phyloP scores from a whole-genome alignment of 306 rosid species.

The Arachis stenosperma region DNA sequence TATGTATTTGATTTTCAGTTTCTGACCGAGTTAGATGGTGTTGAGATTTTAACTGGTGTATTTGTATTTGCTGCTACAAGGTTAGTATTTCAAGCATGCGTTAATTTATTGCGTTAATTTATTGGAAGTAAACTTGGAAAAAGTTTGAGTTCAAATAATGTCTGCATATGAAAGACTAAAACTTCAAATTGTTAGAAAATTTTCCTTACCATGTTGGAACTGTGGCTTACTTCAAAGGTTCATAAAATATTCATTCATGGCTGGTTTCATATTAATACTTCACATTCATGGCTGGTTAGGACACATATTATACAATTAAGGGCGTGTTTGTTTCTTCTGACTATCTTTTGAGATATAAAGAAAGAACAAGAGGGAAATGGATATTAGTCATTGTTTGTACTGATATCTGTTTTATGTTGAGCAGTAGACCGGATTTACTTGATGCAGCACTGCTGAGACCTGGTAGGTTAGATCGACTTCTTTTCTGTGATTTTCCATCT shows the following conservation, averaged over 20 bases:
- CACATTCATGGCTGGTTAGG: not conserved
- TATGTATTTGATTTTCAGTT: slow-evolving; percentile 67
- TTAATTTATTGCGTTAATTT: slow-evolving; percentile 27
- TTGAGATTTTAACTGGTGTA: slow-evolving; percentile 91
- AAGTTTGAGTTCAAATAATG: not conserved
- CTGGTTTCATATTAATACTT: too few species aligned
- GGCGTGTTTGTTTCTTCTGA: slow-evolving; percentile 19
- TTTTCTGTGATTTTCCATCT: slow-evolving; percentile 92
- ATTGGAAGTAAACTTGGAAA: slow-evolving; percentile 24
- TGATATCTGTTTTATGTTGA: slow-evolving; percentile 50
- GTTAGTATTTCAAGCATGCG: slow-evolving; percentile 56
- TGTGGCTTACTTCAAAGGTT: too few species aligned
- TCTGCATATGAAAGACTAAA: slow-evolving; percentile 1
- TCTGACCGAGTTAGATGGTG: slow-evolving; percentile 94
- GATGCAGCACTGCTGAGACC: slow-evolving; percentile 97
- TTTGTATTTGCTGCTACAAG: slow-evolving; percentile 99
- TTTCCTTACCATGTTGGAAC: not conserved
- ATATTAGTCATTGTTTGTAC: slow-evolving; percentile 22
- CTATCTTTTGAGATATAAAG: slow-evolving; percentile 18
- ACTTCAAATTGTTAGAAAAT: slow-evolving; percentile 1
- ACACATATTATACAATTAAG: slow-evolving; percentile 9
- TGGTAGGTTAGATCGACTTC: slow-evolving; percentile 93
- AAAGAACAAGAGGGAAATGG: slow-evolving; percentile 19
- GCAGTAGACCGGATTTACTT: slow-evolving; percentile 98
- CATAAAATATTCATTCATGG: too few species aligned